Evolutionary conservation across 176 grass and related monocot genomes (phyloP).

Genomic region (Cocos nucifera): DNA sequence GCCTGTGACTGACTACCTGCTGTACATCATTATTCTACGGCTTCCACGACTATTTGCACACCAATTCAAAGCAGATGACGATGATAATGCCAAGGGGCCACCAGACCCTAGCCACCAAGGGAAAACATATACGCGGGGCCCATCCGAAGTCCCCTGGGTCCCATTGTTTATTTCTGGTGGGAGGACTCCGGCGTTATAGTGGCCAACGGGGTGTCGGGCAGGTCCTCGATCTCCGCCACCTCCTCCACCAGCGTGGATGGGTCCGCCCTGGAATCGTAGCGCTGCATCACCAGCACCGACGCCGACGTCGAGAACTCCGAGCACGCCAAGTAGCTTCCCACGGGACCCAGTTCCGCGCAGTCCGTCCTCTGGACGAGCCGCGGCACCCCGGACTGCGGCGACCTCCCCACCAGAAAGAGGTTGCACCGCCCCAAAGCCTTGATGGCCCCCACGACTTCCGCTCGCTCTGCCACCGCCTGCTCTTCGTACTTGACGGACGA

Average conservation of each 20-base stretch:
- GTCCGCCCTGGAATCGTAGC: constrained; percentile 37
- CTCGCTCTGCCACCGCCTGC: neutral
- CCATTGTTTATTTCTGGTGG: too few species aligned
- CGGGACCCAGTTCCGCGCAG: constrained; percentile 33
- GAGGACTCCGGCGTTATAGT: too few species aligned
- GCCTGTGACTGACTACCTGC: too few species aligned
- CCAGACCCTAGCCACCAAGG: too few species aligned
- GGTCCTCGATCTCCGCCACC: neutral
- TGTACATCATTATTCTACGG: too few species aligned
- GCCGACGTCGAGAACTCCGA: constrained; percentile 46
- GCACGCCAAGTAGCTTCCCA: constrained; percentile 49
- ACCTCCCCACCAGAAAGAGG: constrained; percentile 14
- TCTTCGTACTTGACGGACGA: neutral
- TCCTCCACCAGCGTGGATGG: constrained; percentile 20
- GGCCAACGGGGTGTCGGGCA: too few species aligned
- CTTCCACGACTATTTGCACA: too few species aligned
- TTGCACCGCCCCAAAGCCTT: neutral
- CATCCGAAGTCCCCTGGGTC: too few species aligned
- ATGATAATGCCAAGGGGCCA: too few species aligned
- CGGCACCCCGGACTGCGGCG: constrained; percentile 10
- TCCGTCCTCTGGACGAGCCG: constrained; percentile 28
- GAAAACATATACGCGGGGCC: too few species aligned
- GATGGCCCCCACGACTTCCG: neutral
- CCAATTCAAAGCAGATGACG: too few species aligned
- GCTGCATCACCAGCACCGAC: constrained; percentile 41